Evolutionary conservation across 805 yeast genomes (phyloP).

Genomic region (Ogataea corticis): DNA sequence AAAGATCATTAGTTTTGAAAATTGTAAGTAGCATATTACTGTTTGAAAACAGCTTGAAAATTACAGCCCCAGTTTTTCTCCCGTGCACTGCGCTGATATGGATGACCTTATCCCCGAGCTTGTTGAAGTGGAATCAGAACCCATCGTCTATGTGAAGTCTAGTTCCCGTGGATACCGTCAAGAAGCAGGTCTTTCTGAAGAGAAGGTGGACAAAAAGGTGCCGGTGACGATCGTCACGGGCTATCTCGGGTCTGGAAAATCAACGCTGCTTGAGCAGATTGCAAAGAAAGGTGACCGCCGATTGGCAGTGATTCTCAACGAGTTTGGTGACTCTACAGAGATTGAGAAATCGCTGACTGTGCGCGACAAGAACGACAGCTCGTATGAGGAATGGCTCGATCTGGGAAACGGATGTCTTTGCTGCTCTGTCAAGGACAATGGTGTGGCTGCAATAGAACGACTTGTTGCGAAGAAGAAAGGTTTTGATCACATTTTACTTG

Average conservation of each 20-base stretch:
- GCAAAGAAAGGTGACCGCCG: slow-evolving; percentile 69
- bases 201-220: slow-evolving; percentile 45
- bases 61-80: too few relatives aligned
- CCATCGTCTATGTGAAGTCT: slow-evolving; percentile 26
- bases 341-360: slow-evolving; percentile 87
- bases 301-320: slow-evolving; percentile 89
- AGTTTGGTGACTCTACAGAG: slow-evolving; percentile 86
- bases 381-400: slow-evolving; percentile 92
- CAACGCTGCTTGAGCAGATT: slow-evolving; percentile 75
- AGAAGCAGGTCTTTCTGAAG: slow-evolving; percentile 22
- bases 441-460: slow-evolving; percentile 91
- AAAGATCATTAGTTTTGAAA: too few relatives aligned
- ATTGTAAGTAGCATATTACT: too few relatives aligned
- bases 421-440: slow-evolving; percentile 93
- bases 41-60: too few relatives aligned
- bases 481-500: slow-evolving; percentile 88
- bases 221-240: slow-evolving; percentile 96
- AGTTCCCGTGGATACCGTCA: slow-evolving; percentile 9
- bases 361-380: slow-evolving; percentile 45
- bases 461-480: slow-evolving; percentile 64
- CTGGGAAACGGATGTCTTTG: slow-evolving; percentile 96
- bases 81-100: too few relatives aligned
- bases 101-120: slow-evolving; percentile 30
- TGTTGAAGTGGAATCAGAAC: slow-evolving; percentile 25
- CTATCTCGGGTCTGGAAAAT: slow-evolving; percentile 91